phyloP scores from a whole-genome alignment of 352 stramenopile genomes.

The Elongisporangium senticosum region DNA sequence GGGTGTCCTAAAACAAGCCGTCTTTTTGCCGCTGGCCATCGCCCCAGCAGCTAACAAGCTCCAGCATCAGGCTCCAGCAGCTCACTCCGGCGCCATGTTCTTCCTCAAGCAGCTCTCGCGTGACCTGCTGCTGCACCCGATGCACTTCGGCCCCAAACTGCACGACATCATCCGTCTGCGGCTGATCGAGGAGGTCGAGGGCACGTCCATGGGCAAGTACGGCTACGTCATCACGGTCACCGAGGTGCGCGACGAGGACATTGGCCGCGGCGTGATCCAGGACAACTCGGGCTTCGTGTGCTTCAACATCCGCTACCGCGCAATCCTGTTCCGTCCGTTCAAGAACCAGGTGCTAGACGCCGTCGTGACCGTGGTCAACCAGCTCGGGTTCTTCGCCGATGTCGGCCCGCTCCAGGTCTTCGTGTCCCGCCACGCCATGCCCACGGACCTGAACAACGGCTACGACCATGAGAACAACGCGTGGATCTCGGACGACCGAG shows the following conservation, averaged over 20 bases:
- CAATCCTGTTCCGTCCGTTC: conserved; percentile 95
- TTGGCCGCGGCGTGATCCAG: conserved; percentile 96
- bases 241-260: conserved; percentile 94
- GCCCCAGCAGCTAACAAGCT: neutral
- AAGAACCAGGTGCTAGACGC: conserved; percentile 97
- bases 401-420: conserved; percentile 96
- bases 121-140: conserved; percentile 94
- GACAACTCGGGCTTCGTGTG: conserved; percentile 96
- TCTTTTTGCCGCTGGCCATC: neutral
- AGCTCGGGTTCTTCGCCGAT: conserved; percentile 96
- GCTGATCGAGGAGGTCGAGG: conserved; percentile 96
- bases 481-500: conserved; percentile 96
- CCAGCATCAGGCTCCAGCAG: neutral
- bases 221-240: conserved; percentile 97
- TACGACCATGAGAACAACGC: conserved; percentile 96
- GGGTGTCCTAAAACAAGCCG: neutral
- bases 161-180: conserved; percentile 94
- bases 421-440: conserved; percentile 94
- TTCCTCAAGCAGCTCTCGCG: conserved; percentile 86
- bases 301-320: conserved; percentile 95
- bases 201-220: conserved; percentile 94
- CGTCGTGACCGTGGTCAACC: conserved; percentile 94
- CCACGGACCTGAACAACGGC: conserved; percentile 92
- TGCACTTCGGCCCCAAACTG: conserved; percentile 95
- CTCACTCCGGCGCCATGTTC: conserved; percentile 44